Evolutionary conservation across 345 rosid species (phyloP), one percentile per base, ranked within the genome.

Genomic region (Pistacia integerrima): DNA sequence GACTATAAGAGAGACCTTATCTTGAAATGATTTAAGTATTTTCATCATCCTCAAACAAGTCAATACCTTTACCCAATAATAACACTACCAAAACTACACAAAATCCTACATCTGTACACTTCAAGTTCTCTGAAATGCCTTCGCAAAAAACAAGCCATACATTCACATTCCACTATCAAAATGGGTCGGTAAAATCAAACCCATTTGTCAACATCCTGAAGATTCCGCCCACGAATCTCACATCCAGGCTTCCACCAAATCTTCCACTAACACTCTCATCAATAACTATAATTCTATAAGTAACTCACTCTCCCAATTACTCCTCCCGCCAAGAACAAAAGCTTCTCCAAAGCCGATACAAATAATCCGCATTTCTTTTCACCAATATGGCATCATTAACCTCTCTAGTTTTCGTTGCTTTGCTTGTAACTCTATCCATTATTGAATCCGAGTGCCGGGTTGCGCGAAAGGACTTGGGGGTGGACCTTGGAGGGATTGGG

Each of bases 381-480:
- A 17, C 18, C 17, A 9, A 30, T 38, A 76, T 75, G 82, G 65
- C 69, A 25, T 33, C 56, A 62, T 13, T 73, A 11, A 75, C 22
- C 56, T 62, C 75, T 35, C 4, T 75, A 46, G 69, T 64, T 55
- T 70, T 74, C 51, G 63, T 86, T 28, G 70, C 67, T 65, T 75
- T 85, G 57, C 51, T 87, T 60, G 33, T 82, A 18, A 73, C 73
- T 1, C 41, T 80, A 11, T 62, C 82, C 64, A 67, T 60, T 30
- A 66, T 74, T 11, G 78, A 56, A 55, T 77, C 87, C 4, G 88
- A 87, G 62, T 70, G 86, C 74, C 75, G 90, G 25, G 81, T 74
- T 35, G 88, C 85, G 8, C 77, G 90, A 54, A 87, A 89, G 83
- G 90, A 87, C 77, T 79, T 86, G 28, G 90, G 92, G 10, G 36